Conservation (phyloP, 371 early-diverging fungal species). For the Funneliformis caledonium region DNA sequence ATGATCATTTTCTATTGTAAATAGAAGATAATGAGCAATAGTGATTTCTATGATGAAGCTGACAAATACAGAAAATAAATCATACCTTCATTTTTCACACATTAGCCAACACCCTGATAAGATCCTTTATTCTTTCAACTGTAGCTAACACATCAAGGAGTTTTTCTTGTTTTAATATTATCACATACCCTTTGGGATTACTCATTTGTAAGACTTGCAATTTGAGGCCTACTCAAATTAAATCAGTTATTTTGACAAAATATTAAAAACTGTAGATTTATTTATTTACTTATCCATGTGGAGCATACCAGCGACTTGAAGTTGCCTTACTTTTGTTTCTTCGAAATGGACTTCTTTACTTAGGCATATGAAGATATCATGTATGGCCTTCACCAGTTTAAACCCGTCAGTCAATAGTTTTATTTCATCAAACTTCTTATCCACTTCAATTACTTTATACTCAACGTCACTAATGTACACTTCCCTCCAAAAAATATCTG, state of each 20-base stretch:
- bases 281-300: constrained; percentile 39
- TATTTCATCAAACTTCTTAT: constrained; percentile 34
- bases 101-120: constrained; percentile 36
- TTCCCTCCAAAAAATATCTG: too few species aligned
- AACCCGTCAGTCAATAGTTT: constrained; percentile 31
- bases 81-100: constrained; percentile 34
- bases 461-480: constrained; percentile 25
- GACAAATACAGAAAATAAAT: constrained; percentile 24
- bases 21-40: constrained; percentile 19
- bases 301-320: constrained; percentile 28
- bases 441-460: constrained; percentile 31
- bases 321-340: constrained; percentile 34
- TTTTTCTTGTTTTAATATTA: constrained; percentile 32
- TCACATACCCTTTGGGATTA: constrained; percentile 38
- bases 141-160: constrained; percentile 33
- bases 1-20: constrained; percentile 36
- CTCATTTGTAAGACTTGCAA: constrained; percentile 38
- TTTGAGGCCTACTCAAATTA: constrained; percentile 38
- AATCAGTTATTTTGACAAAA: constrained; percentile 34
- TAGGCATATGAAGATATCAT: constrained; percentile 32
- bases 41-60: constrained; percentile 29
- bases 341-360: constrained; percentile 30
- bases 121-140: constrained; percentile 38
- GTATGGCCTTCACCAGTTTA: constrained; percentile 34
- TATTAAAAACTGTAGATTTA: constrained; percentile 17